phyloP scores from a whole-genome alignment of 2,329 filamentous ascomycete genomes.

The Xylariaceae sp. region DNA sequence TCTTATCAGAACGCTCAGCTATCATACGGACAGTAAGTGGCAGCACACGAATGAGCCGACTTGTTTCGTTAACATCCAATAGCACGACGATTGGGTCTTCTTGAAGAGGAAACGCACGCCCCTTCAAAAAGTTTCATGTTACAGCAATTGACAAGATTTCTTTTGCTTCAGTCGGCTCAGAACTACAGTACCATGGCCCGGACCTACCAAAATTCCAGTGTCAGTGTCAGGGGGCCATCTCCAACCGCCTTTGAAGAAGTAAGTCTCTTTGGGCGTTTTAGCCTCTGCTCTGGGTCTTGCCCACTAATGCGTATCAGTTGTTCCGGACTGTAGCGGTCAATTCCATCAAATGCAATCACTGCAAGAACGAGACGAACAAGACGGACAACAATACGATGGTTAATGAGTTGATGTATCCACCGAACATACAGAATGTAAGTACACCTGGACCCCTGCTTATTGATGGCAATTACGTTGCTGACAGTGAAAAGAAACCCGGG shows the following conservation, averaged over 20 bases:
- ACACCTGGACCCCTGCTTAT: conserved; percentile 14
- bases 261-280: background rate
- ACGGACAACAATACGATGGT: conserved; percentile 71
- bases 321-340: conserved; percentile 70
- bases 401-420: conserved; percentile 82
- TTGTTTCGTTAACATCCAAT: conserved; percentile 16
- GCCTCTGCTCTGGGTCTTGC: background rate
- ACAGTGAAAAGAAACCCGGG: conserved; percentile 42
- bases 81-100: conserved; percentile 72
- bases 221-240: conserved; percentile 16
- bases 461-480: conserved; percentile 20
- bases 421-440: conserved; percentile 45
- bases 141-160: conserved; percentile 80
- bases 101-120: conserved; percentile 74
- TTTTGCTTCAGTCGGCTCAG: conserved; percentile 75
- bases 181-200: conserved; percentile 70
- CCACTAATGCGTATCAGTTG: conserved; percentile 34
- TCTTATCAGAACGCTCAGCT: conserved; percentile 83
- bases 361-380: conserved; percentile 79
- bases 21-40: conserved; percentile 66
- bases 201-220: conserved; percentile 45
- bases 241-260: conserved; percentile 62
- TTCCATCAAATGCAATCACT: conserved; percentile 80
- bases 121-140: conserved; percentile 77
- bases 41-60: background rate